These are phyloP conservation scores for Xylaria sp. DNA, from an alignment of 2,329 filamentous ascomycete genomes.

Conservation along the genomic window DNA sequence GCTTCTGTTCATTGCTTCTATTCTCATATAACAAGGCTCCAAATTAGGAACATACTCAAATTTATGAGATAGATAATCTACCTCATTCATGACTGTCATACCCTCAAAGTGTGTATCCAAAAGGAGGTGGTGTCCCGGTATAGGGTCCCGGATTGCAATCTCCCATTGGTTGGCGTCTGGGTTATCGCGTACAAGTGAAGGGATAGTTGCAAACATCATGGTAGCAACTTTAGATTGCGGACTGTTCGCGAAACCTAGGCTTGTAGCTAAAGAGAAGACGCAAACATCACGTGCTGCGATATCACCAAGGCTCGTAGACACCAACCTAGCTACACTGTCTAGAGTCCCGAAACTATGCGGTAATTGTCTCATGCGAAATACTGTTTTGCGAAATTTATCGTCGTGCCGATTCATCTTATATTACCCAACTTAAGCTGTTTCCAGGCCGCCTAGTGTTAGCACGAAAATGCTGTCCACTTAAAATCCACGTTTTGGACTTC, in stretches of 20 bases:
- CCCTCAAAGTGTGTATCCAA: slow-evolving; percentile 43
- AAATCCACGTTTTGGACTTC: too few relatives aligned
- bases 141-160: not conserved
- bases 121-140: slow-evolving; percentile 27
- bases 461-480: too few relatives aligned
- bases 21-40: not conserved
- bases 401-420: not conserved
- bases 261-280: slow-evolving; percentile 38
- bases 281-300: slow-evolving; percentile 27
- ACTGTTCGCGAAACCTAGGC: slow-evolving; percentile 21
- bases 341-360: slow-evolving; percentile 14
- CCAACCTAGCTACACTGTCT: slow-evolving; percentile 20
- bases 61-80: slow-evolving; percentile 31
- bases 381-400: slow-evolving; percentile 5
- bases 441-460: too few relatives aligned
- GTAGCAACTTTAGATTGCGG: slow-evolving; percentile 39
- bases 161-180: slow-evolving; percentile 17
- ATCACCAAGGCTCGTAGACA: slow-evolving; percentile 33
- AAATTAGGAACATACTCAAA: slow-evolving; percentile 37
- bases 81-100: slow-evolving; percentile 41
- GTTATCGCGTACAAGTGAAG: slow-evolving; percentile 17
- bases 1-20: not conserved
- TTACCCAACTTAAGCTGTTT: not conserved
- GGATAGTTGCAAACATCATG: slow-evolving; percentile 36
- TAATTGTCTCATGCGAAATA: slow-evolving; percentile 31